These are phyloP conservation scores for Escallonia rubra DNA, from an alignment of 129 eudicot genomes.

Conservation along the genomic window DNA sequence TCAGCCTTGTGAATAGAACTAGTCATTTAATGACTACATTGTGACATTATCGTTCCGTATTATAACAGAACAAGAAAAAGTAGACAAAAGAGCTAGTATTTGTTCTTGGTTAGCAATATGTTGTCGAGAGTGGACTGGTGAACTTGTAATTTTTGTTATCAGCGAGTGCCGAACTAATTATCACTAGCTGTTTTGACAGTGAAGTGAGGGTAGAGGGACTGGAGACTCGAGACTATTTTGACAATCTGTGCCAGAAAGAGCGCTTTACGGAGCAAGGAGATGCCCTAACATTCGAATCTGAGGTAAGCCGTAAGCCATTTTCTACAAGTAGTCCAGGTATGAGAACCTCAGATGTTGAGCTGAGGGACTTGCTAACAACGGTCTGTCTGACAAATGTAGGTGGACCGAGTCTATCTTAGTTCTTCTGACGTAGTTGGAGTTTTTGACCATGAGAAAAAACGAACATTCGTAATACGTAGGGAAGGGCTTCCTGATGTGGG, in stretches of 20 bases:
- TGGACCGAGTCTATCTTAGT: constrained; percentile 78
- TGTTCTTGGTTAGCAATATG: too few relatives aligned
- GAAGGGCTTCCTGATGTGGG: constrained; percentile 93
- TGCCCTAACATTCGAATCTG: constrained; percentile 87
- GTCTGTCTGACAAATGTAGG: constrained; percentile 23
- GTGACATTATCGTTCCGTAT: too few relatives aligned
- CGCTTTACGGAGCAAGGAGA: constrained; percentile 97
- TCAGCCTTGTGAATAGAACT: too few relatives aligned
- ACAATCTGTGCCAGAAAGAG: constrained; percentile 56
- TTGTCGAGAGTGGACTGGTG: too few relatives aligned
- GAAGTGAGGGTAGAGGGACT: constrained; percentile 96
- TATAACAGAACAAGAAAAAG: too few relatives aligned
- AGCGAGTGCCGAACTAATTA: neutral
- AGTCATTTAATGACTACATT: too few relatives aligned
- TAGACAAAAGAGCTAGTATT: too few relatives aligned
- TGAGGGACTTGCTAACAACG: neutral
- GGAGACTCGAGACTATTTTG: constrained; percentile 89
- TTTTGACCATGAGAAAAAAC: constrained; percentile 79
- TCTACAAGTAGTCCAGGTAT: neutral
- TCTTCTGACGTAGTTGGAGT: constrained; percentile 65
- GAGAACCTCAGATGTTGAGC: too few relatives aligned
- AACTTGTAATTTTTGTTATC: neutral
- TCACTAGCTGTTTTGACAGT: constrained; percentile 26
- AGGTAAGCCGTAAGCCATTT: constrained; percentile 36
- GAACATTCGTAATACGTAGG: constrained; percentile 61